phyloP scores from a whole-genome alignment of 352 stramenopile species.

The Phytopythium helicoides region DNA sequence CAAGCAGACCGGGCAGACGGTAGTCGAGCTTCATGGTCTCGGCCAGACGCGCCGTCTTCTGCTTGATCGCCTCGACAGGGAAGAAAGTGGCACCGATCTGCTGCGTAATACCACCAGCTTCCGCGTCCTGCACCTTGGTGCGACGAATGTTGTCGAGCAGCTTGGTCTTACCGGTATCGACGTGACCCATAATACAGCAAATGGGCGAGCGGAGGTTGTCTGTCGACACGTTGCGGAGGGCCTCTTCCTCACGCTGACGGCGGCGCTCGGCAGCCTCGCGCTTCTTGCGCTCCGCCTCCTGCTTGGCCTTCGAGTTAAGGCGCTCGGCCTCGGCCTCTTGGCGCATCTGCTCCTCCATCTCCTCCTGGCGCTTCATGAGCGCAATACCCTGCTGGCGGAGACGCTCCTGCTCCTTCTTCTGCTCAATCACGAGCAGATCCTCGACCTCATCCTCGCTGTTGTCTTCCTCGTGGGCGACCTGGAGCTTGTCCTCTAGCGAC shows the following conservation, averaged over 20 bases:
- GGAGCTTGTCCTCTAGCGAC: conserved; percentile 77
- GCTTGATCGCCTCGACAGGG: conserved; percentile 89
- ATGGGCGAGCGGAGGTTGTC: conserved; percentile 98
- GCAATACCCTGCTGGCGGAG: conserved; percentile 91
- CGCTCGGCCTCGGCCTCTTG: conserved; percentile 58
- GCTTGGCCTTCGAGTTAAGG: conserved; percentile 81
- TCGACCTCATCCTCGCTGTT: conserved; percentile 86
- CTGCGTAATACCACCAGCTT: conserved; percentile 98
- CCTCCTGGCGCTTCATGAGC: conserved; percentile 93
- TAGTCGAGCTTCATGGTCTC: conserved; percentile 86
- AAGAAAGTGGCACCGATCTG: conserved; percentile 97
- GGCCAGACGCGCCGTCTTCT: conserved; percentile 79
- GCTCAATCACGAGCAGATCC: conserved; percentile 93
- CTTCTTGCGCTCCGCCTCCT: conserved; percentile 84
- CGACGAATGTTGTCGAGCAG: conserved; percentile 99
- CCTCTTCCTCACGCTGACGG: conserved; percentile 65
- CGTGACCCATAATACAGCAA: conserved; percentile 99
- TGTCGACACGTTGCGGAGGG: conserved; percentile 82
- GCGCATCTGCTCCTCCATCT: conserved; percentile 71
- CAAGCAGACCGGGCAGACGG: conserved; percentile 89
- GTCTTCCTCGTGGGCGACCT: conserved; percentile 40
- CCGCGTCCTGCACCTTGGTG: conserved; percentile 96
- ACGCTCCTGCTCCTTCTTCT: conserved; percentile 93
- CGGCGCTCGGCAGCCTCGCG: conserved; percentile 70
- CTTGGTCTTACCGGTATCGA: conserved; percentile 99